Percentiles rank a stretch among this genome's conserved stretches.
phyloP scores from a whole-genome alignment of 257 asterid species.

The Fraxinus cuspidata region DNA sequence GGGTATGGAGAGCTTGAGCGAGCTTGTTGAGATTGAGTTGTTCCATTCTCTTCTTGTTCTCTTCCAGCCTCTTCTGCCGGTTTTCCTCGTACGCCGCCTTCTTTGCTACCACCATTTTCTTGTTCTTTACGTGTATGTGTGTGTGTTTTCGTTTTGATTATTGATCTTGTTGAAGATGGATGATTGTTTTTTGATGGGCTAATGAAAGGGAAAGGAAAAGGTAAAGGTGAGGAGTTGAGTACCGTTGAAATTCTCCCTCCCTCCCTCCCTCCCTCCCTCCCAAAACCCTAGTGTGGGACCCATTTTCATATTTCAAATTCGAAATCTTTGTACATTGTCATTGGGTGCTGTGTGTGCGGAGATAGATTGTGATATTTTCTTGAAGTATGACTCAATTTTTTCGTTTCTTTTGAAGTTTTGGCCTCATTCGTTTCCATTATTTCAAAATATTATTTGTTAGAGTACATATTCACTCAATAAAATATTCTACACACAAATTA shows the following conservation, averaged over 20 bases:
- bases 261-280: neutral
- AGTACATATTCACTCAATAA: no score
- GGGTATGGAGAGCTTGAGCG: slow-evolving; percentile 49
- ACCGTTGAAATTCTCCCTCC: slow-evolving; percentile 12
- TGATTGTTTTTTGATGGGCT: neutral
- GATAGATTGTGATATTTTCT: no score
- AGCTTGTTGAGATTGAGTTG: slow-evolving; percentile 68
- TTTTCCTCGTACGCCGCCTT: slow-evolving; percentile 53
- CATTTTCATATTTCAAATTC: slow-evolving; percentile 30
- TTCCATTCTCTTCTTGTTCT: slow-evolving; percentile 73
- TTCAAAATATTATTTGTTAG: no score
- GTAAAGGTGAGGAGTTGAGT: neutral
- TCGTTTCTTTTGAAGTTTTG: no score
- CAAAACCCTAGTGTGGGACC: slow-evolving; percentile 22
- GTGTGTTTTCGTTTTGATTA: neutral
- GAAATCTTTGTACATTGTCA: neutral
- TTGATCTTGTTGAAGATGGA: neutral
- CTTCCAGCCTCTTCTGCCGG: slow-evolving; percentile 61
- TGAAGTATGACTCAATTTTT: no score
- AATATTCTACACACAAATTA: no score
- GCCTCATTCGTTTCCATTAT: no score
- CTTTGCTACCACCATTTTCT: slow-evolving; percentile 59
- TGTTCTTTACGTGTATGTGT: neutral
- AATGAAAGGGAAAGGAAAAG: neutral
- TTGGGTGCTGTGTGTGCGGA: no score